Conservation (phyloP, 306 rosid species). For the Echinosophora koreensis region DNA sequence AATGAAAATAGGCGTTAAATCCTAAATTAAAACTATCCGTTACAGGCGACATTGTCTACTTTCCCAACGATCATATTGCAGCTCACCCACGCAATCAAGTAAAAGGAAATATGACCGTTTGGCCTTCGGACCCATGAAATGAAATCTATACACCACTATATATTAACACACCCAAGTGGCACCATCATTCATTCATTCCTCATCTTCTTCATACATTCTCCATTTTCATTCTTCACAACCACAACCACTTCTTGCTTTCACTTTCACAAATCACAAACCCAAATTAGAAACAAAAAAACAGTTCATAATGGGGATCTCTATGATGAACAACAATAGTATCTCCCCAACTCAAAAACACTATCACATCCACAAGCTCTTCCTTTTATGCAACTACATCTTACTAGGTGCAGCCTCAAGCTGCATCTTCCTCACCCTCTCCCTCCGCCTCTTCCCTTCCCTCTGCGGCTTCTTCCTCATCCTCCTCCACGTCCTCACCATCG, state of each 20-base stretch:
- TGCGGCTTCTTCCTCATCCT: slow-evolving; percentile 87
- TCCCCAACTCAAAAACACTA: slow-evolving; percentile 47
- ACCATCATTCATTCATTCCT: too few species aligned
- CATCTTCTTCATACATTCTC: neutral
- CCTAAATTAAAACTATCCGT: slow-evolving; percentile 39
- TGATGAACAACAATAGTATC: neutral
- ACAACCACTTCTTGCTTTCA: too few species aligned
- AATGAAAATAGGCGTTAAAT: neutral
- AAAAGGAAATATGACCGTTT: slow-evolving; percentile 35
- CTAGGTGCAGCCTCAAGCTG: slow-evolving; percentile 93
- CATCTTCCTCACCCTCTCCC: slow-evolving; percentile 93
- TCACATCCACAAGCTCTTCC: slow-evolving; percentile 81
- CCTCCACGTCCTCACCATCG: slow-evolving; percentile 79
- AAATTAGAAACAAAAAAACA: too few species aligned
- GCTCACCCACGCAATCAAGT: neutral
- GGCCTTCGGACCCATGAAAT: neutral
- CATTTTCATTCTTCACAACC: neutral
- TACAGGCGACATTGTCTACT: neutral
- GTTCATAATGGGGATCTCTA: neutral
- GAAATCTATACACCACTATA: slow-evolving; percentile 35
- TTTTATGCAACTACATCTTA: slow-evolving; percentile 86
- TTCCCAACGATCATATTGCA: slow-evolving; percentile 47
- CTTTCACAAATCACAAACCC: too few species aligned
- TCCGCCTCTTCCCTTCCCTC: slow-evolving; percentile 80
- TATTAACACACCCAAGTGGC: too few species aligned